Evolutionary conservation across 208 protist species (phyloP).

Genomic region (Acanthamoeba sp.): DNA sequence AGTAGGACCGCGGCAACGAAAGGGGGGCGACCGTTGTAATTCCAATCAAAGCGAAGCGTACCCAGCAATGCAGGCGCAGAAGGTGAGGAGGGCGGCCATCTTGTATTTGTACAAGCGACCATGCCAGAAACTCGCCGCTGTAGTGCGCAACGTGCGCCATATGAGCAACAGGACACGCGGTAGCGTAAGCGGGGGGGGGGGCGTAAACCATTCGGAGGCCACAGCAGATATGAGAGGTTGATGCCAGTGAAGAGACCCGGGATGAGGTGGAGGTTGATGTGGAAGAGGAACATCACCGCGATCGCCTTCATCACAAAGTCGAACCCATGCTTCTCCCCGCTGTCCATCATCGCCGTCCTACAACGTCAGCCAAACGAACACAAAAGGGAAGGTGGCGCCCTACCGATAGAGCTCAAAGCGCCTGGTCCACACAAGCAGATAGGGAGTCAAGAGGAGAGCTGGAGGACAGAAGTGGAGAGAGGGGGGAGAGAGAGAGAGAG

Average conservation of each 20-base stretch:
- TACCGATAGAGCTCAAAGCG: constrained; percentile 42
- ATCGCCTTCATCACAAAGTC: constrained; percentile 42
- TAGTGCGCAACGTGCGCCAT: too few relatives aligned
- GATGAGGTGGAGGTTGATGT: constrained; percentile 20
- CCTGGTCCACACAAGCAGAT: not conserved
- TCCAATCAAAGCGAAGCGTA: not conserved
- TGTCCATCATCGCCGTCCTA: not conserved
- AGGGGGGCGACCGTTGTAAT: too few relatives aligned
- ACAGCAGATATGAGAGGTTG: constrained; percentile 24
- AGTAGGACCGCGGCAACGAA: not conserved
- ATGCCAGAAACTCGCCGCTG: not conserved
- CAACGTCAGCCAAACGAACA: not conserved
- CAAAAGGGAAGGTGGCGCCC: not conserved
- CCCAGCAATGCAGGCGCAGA: not conserved
- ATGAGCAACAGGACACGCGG: too few relatives aligned
- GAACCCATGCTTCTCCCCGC: constrained; percentile 1
- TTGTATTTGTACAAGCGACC: constrained; percentile 32
- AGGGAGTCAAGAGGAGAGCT: constrained; percentile 11
- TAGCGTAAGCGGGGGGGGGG: not conserved
- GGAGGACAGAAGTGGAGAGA: not conserved
- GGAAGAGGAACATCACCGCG: constrained; percentile 33
- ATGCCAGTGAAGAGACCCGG: not conserved
- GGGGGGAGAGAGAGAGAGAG: too few relatives aligned
- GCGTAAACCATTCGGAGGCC: not conserved
- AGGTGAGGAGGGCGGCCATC: constrained; percentile 7